phyloP scores from a whole-genome alignment of 2,329 filamentous ascomycete genomes.

The Aspergillus proliferans region DNA sequence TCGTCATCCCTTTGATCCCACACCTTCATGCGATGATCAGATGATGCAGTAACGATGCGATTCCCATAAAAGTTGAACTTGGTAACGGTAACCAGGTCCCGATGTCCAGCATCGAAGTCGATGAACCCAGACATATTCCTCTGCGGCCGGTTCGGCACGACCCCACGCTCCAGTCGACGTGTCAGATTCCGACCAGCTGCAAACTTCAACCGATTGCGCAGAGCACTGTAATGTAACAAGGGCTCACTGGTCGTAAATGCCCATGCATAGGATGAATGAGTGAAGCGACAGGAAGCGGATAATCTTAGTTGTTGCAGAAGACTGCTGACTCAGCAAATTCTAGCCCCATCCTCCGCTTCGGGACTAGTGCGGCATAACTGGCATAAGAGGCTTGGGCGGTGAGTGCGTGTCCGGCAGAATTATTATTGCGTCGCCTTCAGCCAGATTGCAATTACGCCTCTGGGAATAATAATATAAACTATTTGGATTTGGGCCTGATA shows the following conservation, averaged over 20 bases:
- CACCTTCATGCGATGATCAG: slow-evolving; percentile 87
- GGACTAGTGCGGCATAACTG: background rate
- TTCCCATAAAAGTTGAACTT: slow-evolving; percentile 91
- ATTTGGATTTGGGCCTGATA: background rate
- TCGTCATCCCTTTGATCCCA: slow-evolving; percentile 71
- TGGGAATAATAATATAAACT: too few species aligned
- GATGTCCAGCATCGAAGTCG: slow-evolving; percentile 42
- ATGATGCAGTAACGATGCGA: slow-evolving; percentile 82
- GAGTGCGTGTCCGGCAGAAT: background rate
- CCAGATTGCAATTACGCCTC: background rate
- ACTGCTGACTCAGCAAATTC: background rate
- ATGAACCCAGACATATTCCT: slow-evolving; percentile 31
- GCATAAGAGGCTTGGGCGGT: background rate
- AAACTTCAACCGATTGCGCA: too few species aligned
- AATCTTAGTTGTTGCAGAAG: background rate
- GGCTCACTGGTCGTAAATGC: background rate
- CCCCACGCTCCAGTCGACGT: background rate
- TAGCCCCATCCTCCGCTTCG: background rate
- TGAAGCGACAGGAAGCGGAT: background rate
- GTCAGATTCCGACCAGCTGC: background rate
- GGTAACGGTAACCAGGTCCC: slow-evolving; percentile 70
- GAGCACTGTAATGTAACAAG: too few species aligned
- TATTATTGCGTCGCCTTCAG: background rate
- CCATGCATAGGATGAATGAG: background rate
- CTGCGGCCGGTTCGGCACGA: slow-evolving; percentile 18